A percentile compares a stretch with the other conserved stretches of the same genome.
phyloP scores from a whole-genome alignment of 2,329 filamentous ascomycete species.

The Waltergamsia citrina region DNA sequence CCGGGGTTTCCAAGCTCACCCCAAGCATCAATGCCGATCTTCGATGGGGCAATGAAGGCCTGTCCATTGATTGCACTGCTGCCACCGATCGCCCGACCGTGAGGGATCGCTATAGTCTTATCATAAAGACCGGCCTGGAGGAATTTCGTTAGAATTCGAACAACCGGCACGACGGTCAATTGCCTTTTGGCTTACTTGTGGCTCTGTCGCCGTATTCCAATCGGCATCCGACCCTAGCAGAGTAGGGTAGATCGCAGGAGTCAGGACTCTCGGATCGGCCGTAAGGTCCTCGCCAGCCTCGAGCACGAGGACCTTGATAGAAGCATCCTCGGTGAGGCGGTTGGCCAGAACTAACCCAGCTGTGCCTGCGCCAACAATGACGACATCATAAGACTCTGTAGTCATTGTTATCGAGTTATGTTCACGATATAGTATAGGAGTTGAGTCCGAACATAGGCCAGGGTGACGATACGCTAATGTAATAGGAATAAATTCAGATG shows the following conservation, averaged over 20 bases:
- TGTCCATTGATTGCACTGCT: slow-evolving; percentile 17
- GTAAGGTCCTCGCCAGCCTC: slow-evolving; percentile 10
- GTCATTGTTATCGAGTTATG: too few species aligned
- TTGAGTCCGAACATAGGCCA: too few species aligned
- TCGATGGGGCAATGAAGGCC: slow-evolving; percentile 10
- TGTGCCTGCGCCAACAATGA: slow-evolving; percentile 19
- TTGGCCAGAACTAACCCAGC: slow-evolving; percentile 17
- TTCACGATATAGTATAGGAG: too few species aligned
- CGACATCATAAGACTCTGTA: slow-evolving; percentile 1
- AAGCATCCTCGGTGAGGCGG: slow-evolving; percentile 9
- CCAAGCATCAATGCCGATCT: slow-evolving; percentile 14
- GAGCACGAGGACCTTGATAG: slow-evolving; percentile 2
- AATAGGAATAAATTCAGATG: too few species aligned
- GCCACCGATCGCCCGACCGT: slow-evolving; percentile 14
- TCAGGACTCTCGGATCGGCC: slow-evolving; percentile 12
- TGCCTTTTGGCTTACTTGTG: too few species aligned
- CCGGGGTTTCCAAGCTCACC: slow-evolving; percentile 14
- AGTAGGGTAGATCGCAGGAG: slow-evolving; percentile 14
- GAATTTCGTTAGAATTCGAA: too few species aligned
- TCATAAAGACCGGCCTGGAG: too few species aligned
- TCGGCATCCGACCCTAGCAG: slow-evolving; percentile 13
- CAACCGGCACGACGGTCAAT: too few species aligned
- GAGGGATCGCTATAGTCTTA: slow-evolving; percentile 10
- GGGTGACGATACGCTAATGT: too few species aligned
- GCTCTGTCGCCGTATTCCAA: slow-evolving; percentile 14